phyloP scores from a whole-genome alignment of 345 rosid species.

The Ceriops zippeliana region DNA sequence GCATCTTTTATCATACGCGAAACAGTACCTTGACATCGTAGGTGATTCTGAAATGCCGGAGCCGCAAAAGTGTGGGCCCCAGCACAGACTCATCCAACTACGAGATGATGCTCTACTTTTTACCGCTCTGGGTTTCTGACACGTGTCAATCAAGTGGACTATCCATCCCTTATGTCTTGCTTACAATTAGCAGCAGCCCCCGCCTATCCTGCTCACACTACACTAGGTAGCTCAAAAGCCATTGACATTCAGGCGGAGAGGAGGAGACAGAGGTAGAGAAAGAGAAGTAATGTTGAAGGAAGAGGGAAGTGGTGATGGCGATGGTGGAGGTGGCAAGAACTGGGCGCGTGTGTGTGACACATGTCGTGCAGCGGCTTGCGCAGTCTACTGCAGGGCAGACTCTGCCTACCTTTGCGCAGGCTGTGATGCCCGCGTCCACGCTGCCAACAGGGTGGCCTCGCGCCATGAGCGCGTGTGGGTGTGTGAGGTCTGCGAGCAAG shows the following conservation, averaged over 20 bases:
- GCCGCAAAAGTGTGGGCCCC: slow-evolving; percentile 21
- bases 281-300: slow-evolving; percentile 56
- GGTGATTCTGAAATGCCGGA: slow-evolving; percentile 23
- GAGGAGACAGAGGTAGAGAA: neutral
- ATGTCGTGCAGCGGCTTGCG: slow-evolving; percentile 66
- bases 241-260: neutral
- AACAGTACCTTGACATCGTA: neutral
- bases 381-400: slow-evolving; percentile 80
- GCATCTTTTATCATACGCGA: too few relatives aligned
- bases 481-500: slow-evolving; percentile 74
- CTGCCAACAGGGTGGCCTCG: slow-evolving; percentile 77
- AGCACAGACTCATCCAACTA: slow-evolving; percentile 42
- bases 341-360: slow-evolving; percentile 78
- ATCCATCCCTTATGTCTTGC: slow-evolving; percentile 25
- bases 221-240: neutral
- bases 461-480: slow-evolving; percentile 86
- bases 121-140: slow-evolving; percentile 34
- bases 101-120: slow-evolving; percentile 44
- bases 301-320: slow-evolving; percentile 33
- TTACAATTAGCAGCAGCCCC: slow-evolving; percentile 22
- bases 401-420: slow-evolving; percentile 63
- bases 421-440: slow-evolving; percentile 69
- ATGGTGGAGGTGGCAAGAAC: slow-evolving; percentile 22
- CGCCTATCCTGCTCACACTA: slow-evolving; percentile 11
- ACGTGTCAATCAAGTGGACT: slow-evolving; percentile 40